Conservation (phyloP, 225 moss, liverwort and hornwort genomes). For the Bryoerythrophyllum caledonicum region DNA sequence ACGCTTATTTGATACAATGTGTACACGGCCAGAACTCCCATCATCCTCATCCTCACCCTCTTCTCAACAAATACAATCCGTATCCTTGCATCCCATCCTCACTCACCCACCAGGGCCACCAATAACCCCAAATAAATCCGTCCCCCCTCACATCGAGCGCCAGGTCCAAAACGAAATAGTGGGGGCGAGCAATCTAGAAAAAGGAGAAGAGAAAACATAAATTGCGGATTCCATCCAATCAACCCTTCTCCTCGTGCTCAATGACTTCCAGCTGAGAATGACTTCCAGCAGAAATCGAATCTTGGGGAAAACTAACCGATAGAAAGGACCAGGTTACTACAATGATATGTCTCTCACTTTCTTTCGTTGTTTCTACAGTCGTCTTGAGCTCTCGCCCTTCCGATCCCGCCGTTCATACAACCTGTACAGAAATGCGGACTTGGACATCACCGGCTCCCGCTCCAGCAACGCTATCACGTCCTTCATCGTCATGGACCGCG, state of each 20-base stretch:
- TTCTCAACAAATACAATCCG: background rate
- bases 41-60: background rate
- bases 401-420: slow-evolving; percentile 83
- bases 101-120: slow-evolving; percentile 14
- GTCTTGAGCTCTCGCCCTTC: slow-evolving; percentile 49
- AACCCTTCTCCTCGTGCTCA: too few relatives aligned
- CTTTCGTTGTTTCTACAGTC: slow-evolving; percentile 29
- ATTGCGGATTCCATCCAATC: too few relatives aligned
- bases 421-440: slow-evolving; percentile 78
- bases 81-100: background rate
- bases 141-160: background rate
- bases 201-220: too few relatives aligned
- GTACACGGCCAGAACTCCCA: background rate
- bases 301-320: too few relatives aligned
- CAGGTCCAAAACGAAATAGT: too few relatives aligned
- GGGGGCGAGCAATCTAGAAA: too few relatives aligned
- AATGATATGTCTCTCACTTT: too few relatives aligned
- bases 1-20: slow-evolving; percentile 12
- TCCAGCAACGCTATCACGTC: slow-evolving; percentile 84
- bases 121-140: slow-evolving; percentile 25
- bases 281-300: too few relatives aligned
- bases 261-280: too few relatives aligned
- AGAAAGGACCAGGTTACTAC: too few relatives aligned
- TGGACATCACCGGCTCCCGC: slow-evolving; percentile 87
- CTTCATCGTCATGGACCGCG: slow-evolving; percentile 67